These are phyloP conservation scores for Aspergillus viridinutans DNA, from an alignment of 2,329 filamentous ascomycete genomes.

Conservation along the genomic window DNA sequence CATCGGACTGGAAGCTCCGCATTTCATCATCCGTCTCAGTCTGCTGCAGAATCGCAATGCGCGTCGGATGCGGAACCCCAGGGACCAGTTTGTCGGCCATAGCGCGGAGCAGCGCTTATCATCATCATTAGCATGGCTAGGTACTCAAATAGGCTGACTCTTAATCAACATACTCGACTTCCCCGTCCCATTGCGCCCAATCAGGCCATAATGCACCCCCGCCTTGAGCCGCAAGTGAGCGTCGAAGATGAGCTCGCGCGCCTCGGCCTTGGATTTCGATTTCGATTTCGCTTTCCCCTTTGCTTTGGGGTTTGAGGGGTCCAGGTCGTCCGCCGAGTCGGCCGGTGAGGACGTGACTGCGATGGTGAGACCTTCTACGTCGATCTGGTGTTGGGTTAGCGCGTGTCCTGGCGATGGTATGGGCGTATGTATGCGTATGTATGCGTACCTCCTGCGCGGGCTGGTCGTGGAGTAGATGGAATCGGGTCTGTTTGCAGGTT, in stretches of 20 bases:
- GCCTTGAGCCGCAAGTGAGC: conserved; percentile 69
- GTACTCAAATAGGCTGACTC: not conserved
- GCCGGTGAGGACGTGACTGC: conserved; percentile 47
- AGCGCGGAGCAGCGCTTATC: conserved; percentile 63
- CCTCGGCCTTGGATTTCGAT: conserved; percentile 50
- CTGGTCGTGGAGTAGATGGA: conserved; percentile 56
- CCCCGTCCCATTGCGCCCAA: conserved; percentile 76
- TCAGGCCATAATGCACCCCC: conserved; percentile 69
- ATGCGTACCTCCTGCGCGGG: conserved; percentile 49
- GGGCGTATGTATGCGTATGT: not conserved
- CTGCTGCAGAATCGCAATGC: conserved; percentile 67
- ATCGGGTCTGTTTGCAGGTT: conserved; percentile 64
- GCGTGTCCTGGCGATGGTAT: not conserved
- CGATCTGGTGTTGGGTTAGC: conserved; percentile 46
- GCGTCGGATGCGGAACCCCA: conserved; percentile 63
- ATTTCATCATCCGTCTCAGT: conserved; percentile 40
- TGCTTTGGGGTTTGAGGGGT: conserved; percentile 23
- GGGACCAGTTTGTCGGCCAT: conserved; percentile 76
- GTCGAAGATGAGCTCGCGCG: conserved; percentile 63
- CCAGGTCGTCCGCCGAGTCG: conserved; percentile 6
- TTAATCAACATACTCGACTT: conserved; percentile 61
- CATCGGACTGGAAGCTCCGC: not conserved
- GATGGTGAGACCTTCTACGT: conserved; percentile 70
- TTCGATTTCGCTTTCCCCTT: conserved; percentile 48
- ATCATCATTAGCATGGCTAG: conserved; percentile 3